Percentiles rank a stretch among this genome's conserved stretches.
Conservation (phyloP, 192 early-diverging fungal species). For the Linnemannia hyalina region DNA sequence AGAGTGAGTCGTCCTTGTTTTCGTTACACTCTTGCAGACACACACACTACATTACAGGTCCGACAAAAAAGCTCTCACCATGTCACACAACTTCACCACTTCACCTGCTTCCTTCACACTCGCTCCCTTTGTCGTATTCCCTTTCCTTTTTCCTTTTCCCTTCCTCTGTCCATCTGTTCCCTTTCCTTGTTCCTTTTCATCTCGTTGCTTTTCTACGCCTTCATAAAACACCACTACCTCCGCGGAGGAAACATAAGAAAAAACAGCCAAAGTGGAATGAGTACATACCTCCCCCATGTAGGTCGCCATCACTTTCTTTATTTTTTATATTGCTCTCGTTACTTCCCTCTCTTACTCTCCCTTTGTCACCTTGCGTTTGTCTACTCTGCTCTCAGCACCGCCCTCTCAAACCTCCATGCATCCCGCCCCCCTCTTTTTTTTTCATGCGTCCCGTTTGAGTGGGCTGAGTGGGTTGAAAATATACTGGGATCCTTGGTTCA, state of each 20-base stretch:
- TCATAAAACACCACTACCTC: background rate
- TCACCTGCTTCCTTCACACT: background rate
- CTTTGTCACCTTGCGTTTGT: background rate
- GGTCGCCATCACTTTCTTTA: background rate
- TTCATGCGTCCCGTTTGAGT: background rate
- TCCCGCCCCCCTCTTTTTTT: background rate
- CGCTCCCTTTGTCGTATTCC: background rate
- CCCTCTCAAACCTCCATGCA: background rate
- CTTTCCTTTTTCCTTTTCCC: background rate
- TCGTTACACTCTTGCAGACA: background rate
- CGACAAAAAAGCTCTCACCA: slow-evolving; percentile 8
- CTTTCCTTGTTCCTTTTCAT: background rate
- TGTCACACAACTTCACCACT: background rate
- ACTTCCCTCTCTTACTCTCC: background rate
- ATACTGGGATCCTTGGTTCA: background rate
- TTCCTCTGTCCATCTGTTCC: background rate
- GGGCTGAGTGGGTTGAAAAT: slow-evolving; percentile 6
- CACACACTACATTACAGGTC: background rate
- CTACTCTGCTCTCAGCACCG: background rate
- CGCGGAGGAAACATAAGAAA: background rate
- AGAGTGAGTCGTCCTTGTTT: background rate
- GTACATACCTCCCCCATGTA: background rate
- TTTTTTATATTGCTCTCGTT: background rate
- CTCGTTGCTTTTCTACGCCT: background rate
- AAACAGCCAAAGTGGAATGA: background rate